Evolutionary conservation across 495 filamentous ascomycete genomes (phyloP).

Genomic region (Annulohypoxylon bovei): DNA sequence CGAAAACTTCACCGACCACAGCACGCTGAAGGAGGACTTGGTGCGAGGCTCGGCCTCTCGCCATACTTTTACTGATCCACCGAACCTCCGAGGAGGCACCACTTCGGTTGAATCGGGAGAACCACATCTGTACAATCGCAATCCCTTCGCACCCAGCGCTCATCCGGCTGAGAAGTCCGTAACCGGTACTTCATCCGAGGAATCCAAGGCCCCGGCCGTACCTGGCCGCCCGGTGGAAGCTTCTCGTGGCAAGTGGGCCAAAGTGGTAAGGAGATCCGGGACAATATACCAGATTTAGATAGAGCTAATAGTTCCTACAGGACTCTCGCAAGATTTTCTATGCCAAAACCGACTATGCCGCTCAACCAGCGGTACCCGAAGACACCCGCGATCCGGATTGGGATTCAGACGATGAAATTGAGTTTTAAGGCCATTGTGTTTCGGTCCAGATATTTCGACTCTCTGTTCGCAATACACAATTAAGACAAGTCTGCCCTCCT

Average conservation of each 20-base stretch:
- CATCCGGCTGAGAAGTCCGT: background rate
- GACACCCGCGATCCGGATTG: background rate
- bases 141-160: background rate
- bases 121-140: background rate
- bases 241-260: background rate
- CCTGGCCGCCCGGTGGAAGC: background rate
- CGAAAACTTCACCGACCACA: background rate
- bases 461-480: background rate
- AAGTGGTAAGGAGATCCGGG: conserved; percentile 15
- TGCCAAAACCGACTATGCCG: background rate
- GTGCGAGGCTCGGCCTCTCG: background rate
- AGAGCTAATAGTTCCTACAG: conserved; percentile 16
- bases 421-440: background rate
- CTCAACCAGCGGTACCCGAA: background rate
- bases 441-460: background rate
- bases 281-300: background rate
- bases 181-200: background rate
- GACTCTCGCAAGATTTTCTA: conserved; percentile 24
- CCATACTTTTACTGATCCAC: background rate
- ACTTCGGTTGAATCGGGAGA: background rate
- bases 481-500: background rate
- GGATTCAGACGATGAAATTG: background rate
- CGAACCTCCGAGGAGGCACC: background rate
- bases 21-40: background rate
- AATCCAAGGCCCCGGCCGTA: background rate